Percentiles rank a stretch among this genome's conserved stretches.
These are phyloP conservation scores for Fistulinella cinereoalba DNA, from an alignment of 1,284 basidiomycete genomes.

Conservation along the genomic window DNA sequence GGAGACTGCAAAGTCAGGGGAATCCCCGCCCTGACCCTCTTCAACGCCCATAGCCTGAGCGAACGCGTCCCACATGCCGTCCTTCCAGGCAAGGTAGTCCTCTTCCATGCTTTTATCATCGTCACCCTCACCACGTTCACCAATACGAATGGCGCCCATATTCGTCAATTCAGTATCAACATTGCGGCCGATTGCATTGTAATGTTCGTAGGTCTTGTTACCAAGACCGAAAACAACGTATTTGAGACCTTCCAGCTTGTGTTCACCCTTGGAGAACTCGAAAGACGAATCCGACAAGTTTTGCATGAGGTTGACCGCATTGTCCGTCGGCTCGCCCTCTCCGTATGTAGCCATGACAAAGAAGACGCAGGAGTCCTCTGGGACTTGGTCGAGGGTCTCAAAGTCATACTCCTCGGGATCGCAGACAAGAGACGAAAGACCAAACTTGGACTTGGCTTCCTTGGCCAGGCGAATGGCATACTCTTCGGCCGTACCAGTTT, in stretches of 20 bases:
- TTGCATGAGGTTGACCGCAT: slow-evolving; percentile 94
- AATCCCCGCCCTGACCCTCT: slow-evolving; percentile 93
- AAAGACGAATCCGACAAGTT: slow-evolving; percentile 85
- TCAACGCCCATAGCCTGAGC: slow-evolving; percentile 82
- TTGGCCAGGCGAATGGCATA: slow-evolving; percentile 92
- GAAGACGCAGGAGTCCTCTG: slow-evolving; percentile 82
- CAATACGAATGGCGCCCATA: slow-evolving; percentile 86
- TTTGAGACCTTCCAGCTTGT: slow-evolving; percentile 82
- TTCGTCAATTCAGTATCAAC: slow-evolving; percentile 74
- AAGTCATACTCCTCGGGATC: slow-evolving; percentile 98
- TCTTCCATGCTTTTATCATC: slow-evolving; percentile 99
- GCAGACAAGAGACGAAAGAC: slow-evolving; percentile 88
- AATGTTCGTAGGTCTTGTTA: slow-evolving; percentile 95
- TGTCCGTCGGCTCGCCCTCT: slow-evolving; percentile 98
- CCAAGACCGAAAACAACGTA: slow-evolving; percentile 96
- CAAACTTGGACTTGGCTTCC: slow-evolving; percentile 92
- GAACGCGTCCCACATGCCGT: slow-evolving; percentile 92
- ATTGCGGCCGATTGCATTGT: slow-evolving; percentile 84
- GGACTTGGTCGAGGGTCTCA: slow-evolving; percentile 89
- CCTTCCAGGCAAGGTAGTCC: slow-evolving; percentile 99
- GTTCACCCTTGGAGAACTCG: slow-evolving; percentile 80
- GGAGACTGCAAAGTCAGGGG: slow-evolving; percentile 90
- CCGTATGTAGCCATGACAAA: slow-evolving; percentile 99
- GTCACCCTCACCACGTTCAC: slow-evolving; percentile 93
- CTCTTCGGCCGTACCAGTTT: slow-evolving; percentile 96